These are phyloP conservation scores for Iris pallida DNA, from an alignment of 116 monocot species.

Conservation along the genomic window DNA sequence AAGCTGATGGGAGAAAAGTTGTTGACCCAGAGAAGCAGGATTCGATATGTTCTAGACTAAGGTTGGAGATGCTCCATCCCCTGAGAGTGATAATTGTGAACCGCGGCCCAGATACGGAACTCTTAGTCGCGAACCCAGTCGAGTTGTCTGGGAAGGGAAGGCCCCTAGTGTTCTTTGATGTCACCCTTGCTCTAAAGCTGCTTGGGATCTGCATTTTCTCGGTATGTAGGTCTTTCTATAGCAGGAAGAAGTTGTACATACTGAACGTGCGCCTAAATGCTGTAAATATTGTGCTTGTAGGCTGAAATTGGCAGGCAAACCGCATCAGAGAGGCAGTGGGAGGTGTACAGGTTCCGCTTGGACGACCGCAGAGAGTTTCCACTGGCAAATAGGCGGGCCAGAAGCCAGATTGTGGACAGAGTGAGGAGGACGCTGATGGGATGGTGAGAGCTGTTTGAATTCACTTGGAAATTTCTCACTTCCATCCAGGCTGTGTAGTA, in stretches of 20 bases:
- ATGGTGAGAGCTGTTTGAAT: constrained; percentile 30
- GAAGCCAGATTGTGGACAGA: constrained; percentile 60
- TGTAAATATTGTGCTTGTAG: constrained; percentile 19
- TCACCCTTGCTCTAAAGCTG: constrained; percentile 65
- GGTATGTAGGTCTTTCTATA: constrained; percentile 23
- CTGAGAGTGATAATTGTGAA: constrained; percentile 65
- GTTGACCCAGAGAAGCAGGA: constrained; percentile 73
- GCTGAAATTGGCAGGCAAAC: constrained; percentile 82
- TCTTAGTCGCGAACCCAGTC: constrained; percentile 86
- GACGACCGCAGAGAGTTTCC: constrained; percentile 62
- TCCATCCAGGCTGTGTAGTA: too few relatives aligned
- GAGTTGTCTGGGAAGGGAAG: constrained; percentile 82
- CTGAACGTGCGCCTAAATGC: background rate
- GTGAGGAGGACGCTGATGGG: constrained; percentile 84
- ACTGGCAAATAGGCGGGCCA: constrained; percentile 23
- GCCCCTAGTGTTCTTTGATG: constrained; percentile 89
- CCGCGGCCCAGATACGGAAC: constrained; percentile 88
- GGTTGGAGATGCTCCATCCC: constrained; percentile 79
- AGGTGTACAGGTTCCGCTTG: constrained; percentile 88
- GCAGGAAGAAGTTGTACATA: too few relatives aligned
- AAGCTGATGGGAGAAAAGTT: constrained; percentile 74
- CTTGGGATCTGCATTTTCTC: constrained; percentile 92
- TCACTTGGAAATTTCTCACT: too few relatives aligned
- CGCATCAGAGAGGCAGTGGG: constrained; percentile 71
- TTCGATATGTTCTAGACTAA: constrained; percentile 45